Evolutionary conservation across 2,329 filamentous ascomycete species (phyloP).

Genomic region (Fusarium sp.): DNA sequence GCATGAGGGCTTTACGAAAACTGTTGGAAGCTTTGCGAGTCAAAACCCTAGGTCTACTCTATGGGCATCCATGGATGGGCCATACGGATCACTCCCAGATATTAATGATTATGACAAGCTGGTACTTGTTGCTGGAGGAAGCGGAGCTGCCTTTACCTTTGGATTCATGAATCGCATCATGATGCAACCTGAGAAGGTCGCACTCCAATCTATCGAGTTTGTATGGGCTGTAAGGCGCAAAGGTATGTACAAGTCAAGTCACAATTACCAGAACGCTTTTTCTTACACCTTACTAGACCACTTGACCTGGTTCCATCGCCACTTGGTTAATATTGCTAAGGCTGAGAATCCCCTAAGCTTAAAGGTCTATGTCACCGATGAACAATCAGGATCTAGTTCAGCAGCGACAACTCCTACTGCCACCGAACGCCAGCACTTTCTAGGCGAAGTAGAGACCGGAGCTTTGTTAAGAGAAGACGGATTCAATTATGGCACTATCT

Average conservation of each 20-base stretch:
- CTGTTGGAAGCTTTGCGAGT: slow-evolving; percentile 62
- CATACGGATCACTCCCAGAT: slow-evolving; percentile 68
- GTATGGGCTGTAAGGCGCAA: slow-evolving; percentile 32
- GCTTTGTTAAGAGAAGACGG: background rate
- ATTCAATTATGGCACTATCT: background rate
- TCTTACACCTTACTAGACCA: background rate
- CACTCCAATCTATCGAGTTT: slow-evolving; percentile 18
- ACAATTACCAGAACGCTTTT: accelerated
- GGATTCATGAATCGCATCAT: slow-evolving; percentile 31
- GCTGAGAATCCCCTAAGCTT: background rate
- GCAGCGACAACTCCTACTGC: background rate
- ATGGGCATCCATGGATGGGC: slow-evolving; percentile 66
- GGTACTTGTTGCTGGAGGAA: slow-evolving; percentile 46
- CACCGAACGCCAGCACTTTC: accelerated
- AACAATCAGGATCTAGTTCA: background rate
- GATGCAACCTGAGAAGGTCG: background rate
- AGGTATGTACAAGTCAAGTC: background rate
- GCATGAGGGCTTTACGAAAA: slow-evolving; percentile 67
- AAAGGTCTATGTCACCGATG: background rate
- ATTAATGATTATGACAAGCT: slow-evolving; percentile 51
- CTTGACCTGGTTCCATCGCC: background rate
- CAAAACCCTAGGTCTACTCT: slow-evolving; percentile 60
- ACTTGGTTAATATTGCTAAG: background rate
- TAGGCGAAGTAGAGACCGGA: background rate
- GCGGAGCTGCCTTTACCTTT: slow-evolving; percentile 47